Evolutionary conservation across 805 yeast species (phyloP).

Genomic region (Hanseniaspora occidentalis): DNA sequence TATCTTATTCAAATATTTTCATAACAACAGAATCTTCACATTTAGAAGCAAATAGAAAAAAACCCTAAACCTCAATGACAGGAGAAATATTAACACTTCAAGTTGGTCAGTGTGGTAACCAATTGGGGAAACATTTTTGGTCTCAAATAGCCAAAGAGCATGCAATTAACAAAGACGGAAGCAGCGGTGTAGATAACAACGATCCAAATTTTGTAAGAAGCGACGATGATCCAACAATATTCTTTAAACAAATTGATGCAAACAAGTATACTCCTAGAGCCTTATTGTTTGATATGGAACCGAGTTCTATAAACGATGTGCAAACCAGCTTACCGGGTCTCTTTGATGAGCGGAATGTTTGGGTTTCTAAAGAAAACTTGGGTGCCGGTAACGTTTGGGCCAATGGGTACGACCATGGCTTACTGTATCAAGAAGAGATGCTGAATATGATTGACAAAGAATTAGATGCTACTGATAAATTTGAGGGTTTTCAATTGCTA

Average conservation of each 20-base stretch:
- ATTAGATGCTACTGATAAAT: conserved; percentile 76
- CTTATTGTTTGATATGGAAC: conserved; percentile 76
- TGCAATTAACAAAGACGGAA: conserved; percentile 42
- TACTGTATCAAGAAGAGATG: conserved; percentile 55
- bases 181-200: conserved; percentile 10
- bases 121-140: conserved; percentile 90
- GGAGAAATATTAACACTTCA: conserved; percentile 64
- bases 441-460: conserved; percentile 80
- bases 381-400: conserved; percentile 98
- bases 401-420: conserved; percentile 72
- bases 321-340: conserved; percentile 40
- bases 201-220: conserved; percentile 17
- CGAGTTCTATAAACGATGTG: conserved; percentile 67
- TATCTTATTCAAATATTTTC: too few relatives aligned
- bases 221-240: conserved; percentile 74
- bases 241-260: conserved; percentile 65
- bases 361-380: conserved; percentile 65
- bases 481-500: conserved; percentile 80
- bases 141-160: conserved; percentile 77
- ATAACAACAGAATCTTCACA: too few relatives aligned
- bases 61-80: conserved; percentile 22
- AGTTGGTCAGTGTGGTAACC: conserved; percentile 89
- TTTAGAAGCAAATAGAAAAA: background rate
- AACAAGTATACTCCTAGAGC: conserved; percentile 83
- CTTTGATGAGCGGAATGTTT: conserved; percentile 75